These are phyloP conservation scores for Lodderomyces margitis DNA, from an alignment of 1,139 yeast species.

Conservation along the genomic window DNA sequence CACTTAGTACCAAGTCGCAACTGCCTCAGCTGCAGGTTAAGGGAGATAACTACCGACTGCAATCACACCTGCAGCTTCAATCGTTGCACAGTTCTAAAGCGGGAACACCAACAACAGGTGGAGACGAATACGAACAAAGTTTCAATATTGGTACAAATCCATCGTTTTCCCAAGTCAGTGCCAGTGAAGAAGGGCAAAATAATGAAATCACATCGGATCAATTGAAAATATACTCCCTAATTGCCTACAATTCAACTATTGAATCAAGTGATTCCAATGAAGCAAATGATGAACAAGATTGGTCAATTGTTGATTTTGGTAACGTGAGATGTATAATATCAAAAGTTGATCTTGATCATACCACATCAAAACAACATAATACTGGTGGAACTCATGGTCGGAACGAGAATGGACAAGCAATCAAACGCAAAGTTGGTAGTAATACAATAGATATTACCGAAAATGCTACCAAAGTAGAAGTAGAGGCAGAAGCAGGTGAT, in stretches of 20 bases:
- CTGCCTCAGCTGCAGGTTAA: no score
- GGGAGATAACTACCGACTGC: no score
- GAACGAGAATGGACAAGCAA: conserved; percentile 1
- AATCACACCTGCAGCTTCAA: not conserved
- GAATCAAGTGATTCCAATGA: not conserved
- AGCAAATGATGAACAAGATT: not conserved
- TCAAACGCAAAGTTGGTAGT: not conserved
- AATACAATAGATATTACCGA: not conserved
- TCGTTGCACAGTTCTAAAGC: not conserved
- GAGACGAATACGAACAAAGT: not conserved
- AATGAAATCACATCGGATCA: conserved; percentile 5
- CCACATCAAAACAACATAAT: not conserved
- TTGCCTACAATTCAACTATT: conserved; percentile 4
- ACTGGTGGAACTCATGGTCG: not conserved
- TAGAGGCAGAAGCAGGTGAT: not conserved
- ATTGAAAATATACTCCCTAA: conserved; percentile 4
- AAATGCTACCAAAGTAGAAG: no score
- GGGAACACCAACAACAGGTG: not conserved
- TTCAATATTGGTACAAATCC: not conserved
- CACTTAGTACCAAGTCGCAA: conserved; percentile 25
- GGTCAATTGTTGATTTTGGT: conserved; percentile 12
- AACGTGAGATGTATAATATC: conserved; percentile 7
- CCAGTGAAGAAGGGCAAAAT: not conserved
- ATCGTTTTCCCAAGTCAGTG: not conserved
- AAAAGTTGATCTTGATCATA: not conserved